These are phyloP conservation scores for Globisporangium sylvaticum DNA, from an alignment of 352 stramenopile genomes.

Conservation along the genomic window DNA sequence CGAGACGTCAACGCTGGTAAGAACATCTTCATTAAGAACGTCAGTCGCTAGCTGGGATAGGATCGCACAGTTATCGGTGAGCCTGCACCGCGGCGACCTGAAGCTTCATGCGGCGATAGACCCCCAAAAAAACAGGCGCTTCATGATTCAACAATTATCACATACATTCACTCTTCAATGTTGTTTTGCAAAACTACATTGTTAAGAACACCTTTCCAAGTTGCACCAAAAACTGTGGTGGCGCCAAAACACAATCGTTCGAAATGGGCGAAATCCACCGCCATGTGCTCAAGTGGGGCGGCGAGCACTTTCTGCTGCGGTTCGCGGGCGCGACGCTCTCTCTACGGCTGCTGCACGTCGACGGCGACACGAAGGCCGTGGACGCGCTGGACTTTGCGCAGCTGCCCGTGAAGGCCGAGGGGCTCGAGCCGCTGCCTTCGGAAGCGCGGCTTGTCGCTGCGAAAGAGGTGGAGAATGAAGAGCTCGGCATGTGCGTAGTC, in stretches of 20 bases:
- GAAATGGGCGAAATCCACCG: background rate
- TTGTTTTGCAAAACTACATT: background rate
- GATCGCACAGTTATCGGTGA: no score
- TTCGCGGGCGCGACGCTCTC: slow-evolving; percentile 7
- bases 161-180: background rate
- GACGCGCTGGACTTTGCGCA: background rate
- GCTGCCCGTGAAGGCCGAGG: slow-evolving; percentile 1
- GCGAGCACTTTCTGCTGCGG: slow-evolving; percentile 13
- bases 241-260: background rate
- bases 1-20: no score
- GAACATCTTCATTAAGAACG: no score
- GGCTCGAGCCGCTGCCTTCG: slow-evolving; percentile 16
- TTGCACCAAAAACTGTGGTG: background rate
- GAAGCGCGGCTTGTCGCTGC: slow-evolving; percentile 32
- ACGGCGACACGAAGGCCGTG: slow-evolving; percentile 9
- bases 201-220: background rate
- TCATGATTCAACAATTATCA: background rate
- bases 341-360: slow-evolving; percentile 14
- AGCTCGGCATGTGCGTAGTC: slow-evolving; percentile 34
- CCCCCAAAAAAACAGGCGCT: background rate
- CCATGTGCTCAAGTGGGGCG: slow-evolving; percentile 7
- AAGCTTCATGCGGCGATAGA: no score
- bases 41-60: no score
- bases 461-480: slow-evolving; percentile 32
- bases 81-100: no score